phyloP scores from a whole-genome alignment of 345 rosid species.

The Rubroshorea leprosula region DNA sequence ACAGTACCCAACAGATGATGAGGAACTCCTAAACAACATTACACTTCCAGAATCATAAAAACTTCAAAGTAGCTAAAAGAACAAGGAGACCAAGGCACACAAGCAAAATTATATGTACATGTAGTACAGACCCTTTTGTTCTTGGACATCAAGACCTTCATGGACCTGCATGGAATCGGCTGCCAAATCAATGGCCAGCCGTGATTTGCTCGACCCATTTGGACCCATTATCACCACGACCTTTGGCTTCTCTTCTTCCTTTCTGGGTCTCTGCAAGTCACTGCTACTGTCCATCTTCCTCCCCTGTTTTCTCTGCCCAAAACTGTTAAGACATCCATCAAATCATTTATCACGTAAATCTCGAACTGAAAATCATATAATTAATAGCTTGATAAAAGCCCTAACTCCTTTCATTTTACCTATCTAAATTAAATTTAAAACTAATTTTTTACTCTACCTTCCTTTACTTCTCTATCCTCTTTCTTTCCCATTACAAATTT shows the following conservation, averaged over 20 bases:
- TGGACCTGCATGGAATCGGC: constrained; percentile 93
- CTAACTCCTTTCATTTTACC: too few species aligned
- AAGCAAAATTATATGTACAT: background rate
- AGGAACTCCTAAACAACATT: constrained; percentile 51
- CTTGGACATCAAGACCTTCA: constrained; percentile 64
- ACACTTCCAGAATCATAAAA: background rate
- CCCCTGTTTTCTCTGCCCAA: background rate
- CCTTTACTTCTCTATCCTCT: too few species aligned
- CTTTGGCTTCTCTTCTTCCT: constrained; percentile 39
- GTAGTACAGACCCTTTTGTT: constrained; percentile 50
- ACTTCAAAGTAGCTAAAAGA: background rate
- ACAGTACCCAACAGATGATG: constrained; percentile 84
- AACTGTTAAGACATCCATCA: too few species aligned
- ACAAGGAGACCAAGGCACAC: background rate
- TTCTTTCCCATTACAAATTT: too few species aligned
- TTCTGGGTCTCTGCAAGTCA: constrained; percentile 9
- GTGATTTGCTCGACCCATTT: constrained; percentile 88
- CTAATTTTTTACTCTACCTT: too few species aligned
- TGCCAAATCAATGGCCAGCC: constrained; percentile 78
- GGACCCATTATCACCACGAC: constrained; percentile 86
- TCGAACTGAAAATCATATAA: too few species aligned
- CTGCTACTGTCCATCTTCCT: constrained; percentile 24
- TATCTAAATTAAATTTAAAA: too few species aligned
- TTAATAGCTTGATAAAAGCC: too few species aligned
- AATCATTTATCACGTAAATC: too few species aligned